Percentiles rank a stretch among this genome's conserved stretches.
phyloP scores from a whole-genome alignment of 257 asterid species.

The Ophiorrhiza pumila region DNA sequence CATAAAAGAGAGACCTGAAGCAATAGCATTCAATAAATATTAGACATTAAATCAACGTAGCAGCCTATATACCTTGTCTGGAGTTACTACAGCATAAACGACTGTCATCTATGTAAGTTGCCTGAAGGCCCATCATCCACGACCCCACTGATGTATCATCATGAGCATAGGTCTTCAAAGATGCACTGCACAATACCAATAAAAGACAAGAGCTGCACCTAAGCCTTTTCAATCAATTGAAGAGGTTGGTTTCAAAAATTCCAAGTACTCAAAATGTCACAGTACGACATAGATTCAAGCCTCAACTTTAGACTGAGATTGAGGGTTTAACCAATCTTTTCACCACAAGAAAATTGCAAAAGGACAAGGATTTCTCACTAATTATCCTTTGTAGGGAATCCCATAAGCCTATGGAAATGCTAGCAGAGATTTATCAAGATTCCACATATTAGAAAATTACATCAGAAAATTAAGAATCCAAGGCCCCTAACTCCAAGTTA shows the following conservation, averaged over 20 bases:
- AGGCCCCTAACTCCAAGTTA: background rate
- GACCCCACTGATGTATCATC: slow-evolving; percentile 85
- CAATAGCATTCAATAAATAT: background rate
- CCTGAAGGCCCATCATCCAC: slow-evolving; percentile 94
- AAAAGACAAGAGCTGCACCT: background rate
- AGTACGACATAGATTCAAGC: background rate
- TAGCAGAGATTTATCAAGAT: background rate
- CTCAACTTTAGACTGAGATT: background rate
- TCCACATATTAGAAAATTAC: background rate
- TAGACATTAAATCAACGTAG: background rate
- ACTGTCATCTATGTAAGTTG: slow-evolving; percentile 77
- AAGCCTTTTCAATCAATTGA: background rate
- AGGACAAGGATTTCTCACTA: background rate
- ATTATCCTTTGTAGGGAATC: background rate
- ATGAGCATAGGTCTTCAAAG: slow-evolving; percentile 76
- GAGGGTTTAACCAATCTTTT: background rate
- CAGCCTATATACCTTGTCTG: slow-evolving; percentile 49
- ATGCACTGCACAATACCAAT: slow-evolving; percentile 53
- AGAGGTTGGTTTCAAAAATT: background rate
- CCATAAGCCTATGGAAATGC: background rate
- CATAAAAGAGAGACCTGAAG: background rate
- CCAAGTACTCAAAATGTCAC: no score
- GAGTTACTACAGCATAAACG: slow-evolving; percentile 71
- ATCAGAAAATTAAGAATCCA: slow-evolving; percentile 1
- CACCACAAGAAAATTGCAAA: background rate